Evolutionary conservation across 2,329 filamentous ascomycete genomes (phyloP).

Genomic region (Aspergillus niger): DNA sequence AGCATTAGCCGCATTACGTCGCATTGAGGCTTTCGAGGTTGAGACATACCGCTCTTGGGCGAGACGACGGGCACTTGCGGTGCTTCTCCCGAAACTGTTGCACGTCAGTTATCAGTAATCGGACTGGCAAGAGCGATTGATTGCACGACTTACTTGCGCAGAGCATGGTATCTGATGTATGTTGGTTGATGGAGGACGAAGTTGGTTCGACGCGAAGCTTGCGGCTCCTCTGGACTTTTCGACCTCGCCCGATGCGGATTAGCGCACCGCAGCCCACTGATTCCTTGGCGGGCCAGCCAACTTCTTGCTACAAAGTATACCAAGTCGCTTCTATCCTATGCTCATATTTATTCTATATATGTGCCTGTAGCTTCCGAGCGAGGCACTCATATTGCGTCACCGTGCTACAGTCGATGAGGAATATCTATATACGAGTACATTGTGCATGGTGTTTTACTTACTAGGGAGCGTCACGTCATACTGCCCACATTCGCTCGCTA

Average conservation of each 20-base stretch:
- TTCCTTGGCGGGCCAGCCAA: conserved; percentile 22
- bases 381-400: not conserved
- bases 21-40: conserved; percentile 18
- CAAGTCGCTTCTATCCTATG: not conserved
- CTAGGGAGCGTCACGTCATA: not conserved
- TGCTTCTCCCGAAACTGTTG: conserved; percentile 88
- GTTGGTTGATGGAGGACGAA: conserved; percentile 25
- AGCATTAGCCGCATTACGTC: conserved; percentile 31
- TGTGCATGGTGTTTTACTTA: not conserved
- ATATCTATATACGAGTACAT: not conserved
- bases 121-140: conserved; percentile 14
- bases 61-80: conserved; percentile 94
- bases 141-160: conserved; percentile 61
- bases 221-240: conserved; percentile 42
- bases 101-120: conserved; percentile 21
- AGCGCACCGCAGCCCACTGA: conserved; percentile 26
- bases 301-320: not conserved
- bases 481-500: not conserved
- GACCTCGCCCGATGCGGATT: conserved; percentile 36
- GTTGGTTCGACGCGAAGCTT: conserved; percentile 33
- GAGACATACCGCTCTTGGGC: conserved; percentile 78
- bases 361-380: not conserved
- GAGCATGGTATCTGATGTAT: conserved; percentile 52
- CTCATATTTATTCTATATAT: not conserved
- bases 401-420: not conserved